Evolutionary conservation across 805 yeast genomes (phyloP).

Genomic region (Jamesozyma jinghongensis): DNA sequence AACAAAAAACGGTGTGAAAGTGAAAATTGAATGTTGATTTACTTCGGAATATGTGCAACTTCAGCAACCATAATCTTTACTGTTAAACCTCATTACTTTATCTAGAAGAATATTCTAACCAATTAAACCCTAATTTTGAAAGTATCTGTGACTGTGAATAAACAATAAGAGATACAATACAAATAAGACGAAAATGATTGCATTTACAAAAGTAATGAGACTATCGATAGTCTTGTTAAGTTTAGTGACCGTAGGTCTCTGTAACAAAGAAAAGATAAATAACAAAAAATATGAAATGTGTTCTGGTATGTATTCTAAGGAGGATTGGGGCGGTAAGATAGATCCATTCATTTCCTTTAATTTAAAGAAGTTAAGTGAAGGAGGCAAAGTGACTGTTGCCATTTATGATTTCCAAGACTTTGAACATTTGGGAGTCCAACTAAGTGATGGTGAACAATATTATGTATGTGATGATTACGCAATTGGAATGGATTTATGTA

Average conservation of each 20-base stretch:
- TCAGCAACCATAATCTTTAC: too few species aligned
- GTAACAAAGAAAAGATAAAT: conserved; percentile 41
- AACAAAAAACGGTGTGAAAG: not conserved
- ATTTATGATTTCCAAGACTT: conserved; percentile 80
- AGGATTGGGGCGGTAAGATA: conserved; percentile 76
- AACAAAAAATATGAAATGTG: conserved; percentile 57
- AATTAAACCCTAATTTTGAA: too few species aligned
- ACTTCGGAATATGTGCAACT: too few species aligned
- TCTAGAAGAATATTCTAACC: too few species aligned
- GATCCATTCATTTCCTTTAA: conserved; percentile 54
- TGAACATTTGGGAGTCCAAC: conserved; percentile 49
- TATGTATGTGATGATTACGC: conserved; percentile 74
- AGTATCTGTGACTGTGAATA: too few species aligned
- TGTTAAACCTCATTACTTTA: too few species aligned
- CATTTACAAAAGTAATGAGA: too few species aligned
- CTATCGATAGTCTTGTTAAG: conserved; percentile 2
- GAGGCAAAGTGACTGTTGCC: conserved; percentile 50
- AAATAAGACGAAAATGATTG: too few species aligned
- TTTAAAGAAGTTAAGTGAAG: conserved; percentile 29
- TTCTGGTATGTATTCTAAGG: conserved; percentile 79
- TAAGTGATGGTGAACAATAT: conserved; percentile 37
- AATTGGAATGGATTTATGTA: conserved; percentile 48
- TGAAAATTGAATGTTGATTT: too few species aligned
- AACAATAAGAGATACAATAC: too few species aligned
- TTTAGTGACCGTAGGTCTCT: conserved; percentile 12